Evolutionary conservation across 106 monocot species (phyloP).

Genomic region (Iris macrosiphon): DNA sequence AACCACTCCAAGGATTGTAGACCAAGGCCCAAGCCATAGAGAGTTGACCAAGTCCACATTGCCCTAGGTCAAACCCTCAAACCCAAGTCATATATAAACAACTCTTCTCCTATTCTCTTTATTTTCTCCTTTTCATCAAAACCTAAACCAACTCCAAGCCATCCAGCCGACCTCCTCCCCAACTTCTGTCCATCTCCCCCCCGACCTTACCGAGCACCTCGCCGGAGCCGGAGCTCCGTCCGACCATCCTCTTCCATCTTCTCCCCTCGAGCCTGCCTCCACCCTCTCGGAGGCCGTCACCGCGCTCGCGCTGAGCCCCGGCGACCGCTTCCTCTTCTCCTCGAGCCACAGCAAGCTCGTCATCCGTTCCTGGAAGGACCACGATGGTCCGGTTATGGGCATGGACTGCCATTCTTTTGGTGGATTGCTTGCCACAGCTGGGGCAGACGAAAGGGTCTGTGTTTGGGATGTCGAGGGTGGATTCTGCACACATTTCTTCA

Average conservation of each 20-base stretch:
- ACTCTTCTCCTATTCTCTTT: too few relatives aligned
- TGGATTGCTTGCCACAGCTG: slow-evolving; percentile 90
- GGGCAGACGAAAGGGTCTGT: slow-evolving; percentile 74
- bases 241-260: slow-evolving; percentile 38
- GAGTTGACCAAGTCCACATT: too few relatives aligned
- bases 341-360: slow-evolving; percentile 82
- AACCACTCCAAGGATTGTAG: too few relatives aligned
- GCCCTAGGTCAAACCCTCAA: too few relatives aligned
- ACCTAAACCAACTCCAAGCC: too few relatives aligned
- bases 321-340: slow-evolving; percentile 68
- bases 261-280: slow-evolving; percentile 30
- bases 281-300: slow-evolving; percentile 57
- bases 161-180: too few relatives aligned
- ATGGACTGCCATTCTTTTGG: slow-evolving; percentile 96
- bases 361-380: slow-evolving; percentile 95
- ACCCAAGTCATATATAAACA: too few relatives aligned
- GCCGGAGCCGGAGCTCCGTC: too few relatives aligned
- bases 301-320: slow-evolving; percentile 59
- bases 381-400: slow-evolving; percentile 84
- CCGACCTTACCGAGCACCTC: too few relatives aligned
- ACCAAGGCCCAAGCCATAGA: too few relatives aligned
- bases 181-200: too few relatives aligned
- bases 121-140: too few relatives aligned
- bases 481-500: slow-evolving; percentile 93
- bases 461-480: slow-evolving; percentile 99